Conservation (phyloP, 164 flowering plant species). For the Aristolochia californica region DNA sequence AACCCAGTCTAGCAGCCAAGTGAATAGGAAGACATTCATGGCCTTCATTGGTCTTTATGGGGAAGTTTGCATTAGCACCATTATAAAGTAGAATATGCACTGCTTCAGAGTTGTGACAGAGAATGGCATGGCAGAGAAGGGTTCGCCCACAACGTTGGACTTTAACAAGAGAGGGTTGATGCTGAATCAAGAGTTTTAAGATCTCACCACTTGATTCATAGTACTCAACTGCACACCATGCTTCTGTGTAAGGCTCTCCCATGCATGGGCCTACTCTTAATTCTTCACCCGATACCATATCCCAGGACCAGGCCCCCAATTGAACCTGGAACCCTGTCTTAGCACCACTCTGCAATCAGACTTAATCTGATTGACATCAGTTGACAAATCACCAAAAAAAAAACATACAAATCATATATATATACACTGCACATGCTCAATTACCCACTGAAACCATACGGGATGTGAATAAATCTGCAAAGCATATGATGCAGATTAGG, state of each 20-base stretch:
- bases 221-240: conserved; percentile 86
- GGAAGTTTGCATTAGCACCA: conserved; percentile 39
- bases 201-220: conserved; percentile 63
- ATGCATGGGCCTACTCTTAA: conserved; percentile 77
- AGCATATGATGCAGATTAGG: too few relatives aligned
- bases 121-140: conserved; percentile 66
- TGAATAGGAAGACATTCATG: conserved; percentile 46
- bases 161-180: conserved; percentile 14
- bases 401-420: background rate
- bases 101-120: conserved; percentile 47
- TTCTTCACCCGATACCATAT: conserved; percentile 54
- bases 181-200: conserved; percentile 41
- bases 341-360: conserved; percentile 39
- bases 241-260: conserved; percentile 53
- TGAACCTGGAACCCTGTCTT: conserved; percentile 32
- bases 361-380: background rate
- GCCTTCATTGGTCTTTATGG: conserved; percentile 27
- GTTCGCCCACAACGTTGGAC: conserved; percentile 40
- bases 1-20: conserved; percentile 58
- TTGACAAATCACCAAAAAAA: background rate
- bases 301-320: conserved; percentile 88
- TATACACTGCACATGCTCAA: background rate
- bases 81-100: conserved; percentile 30
- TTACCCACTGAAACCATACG: background rate
- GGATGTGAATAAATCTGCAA: too few relatives aligned